phyloP scores from a whole-genome alignment of 495 filamentous ascomycete species.

The Penicillium mononematosum region DNA sequence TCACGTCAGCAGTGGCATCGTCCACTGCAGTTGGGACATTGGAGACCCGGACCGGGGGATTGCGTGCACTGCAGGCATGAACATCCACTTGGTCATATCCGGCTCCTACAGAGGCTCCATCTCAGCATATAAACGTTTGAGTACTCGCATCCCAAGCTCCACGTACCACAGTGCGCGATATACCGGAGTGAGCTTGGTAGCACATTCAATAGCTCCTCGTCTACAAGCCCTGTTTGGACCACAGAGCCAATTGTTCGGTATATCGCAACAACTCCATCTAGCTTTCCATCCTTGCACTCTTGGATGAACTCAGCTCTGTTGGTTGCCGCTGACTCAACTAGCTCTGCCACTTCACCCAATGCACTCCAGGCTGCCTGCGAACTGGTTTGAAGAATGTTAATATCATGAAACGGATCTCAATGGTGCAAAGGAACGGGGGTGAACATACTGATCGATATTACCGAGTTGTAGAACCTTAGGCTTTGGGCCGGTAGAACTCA shows the following conservation, averaged over 20 bases:
- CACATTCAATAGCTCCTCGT: constrained; percentile 62
- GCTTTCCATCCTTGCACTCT: constrained; percentile 66
- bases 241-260: constrained; percentile 78
- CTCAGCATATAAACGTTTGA: neutral
- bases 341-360: constrained; percentile 50
- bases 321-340: constrained; percentile 47
- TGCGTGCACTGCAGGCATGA: constrained; percentile 62
- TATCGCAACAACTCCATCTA: constrained; percentile 63
- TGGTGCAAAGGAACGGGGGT: neutral
- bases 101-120: constrained; percentile 48
- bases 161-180: constrained; percentile 54
- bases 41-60: constrained; percentile 61
- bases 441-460: constrained; percentile 36
- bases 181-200: constrained; percentile 56
- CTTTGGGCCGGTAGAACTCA: constrained; percentile 29
- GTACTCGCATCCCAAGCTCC: too few relatives aligned
- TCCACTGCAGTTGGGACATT: constrained; percentile 81
- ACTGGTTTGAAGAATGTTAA: constrained; percentile 11
- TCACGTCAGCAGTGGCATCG: constrained; percentile 76
- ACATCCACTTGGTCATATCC: constrained; percentile 82
- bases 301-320: constrained; percentile 68
- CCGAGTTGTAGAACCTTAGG: constrained; percentile 59
- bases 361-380: constrained; percentile 43
- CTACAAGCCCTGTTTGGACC: constrained; percentile 64
- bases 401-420: neutral